Evolutionary conservation across 768 basidiomycete species (phyloP), one percentile per base, ranked within the genome.

Genomic region (Russula ochroleuca): DNA sequence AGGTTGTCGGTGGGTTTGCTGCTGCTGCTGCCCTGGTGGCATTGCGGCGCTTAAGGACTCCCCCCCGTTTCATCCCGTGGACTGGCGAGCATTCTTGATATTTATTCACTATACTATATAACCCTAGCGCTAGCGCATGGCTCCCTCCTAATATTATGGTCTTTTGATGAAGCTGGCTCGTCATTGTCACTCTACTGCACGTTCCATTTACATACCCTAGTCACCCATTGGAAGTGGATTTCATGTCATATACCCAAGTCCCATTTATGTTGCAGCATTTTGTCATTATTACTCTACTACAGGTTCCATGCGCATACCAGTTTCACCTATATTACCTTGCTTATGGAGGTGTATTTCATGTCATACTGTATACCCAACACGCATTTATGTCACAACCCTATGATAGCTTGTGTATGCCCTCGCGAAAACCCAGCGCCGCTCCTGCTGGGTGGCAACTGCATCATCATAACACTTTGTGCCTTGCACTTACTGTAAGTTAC

Each of bases 391-490:
- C 21, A 21, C 10, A 11, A 11, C 21, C 10, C 10, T 21, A 47
- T 47, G 45, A 47, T 47, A 13, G 11, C 11, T 21, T 47, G 19
- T 47, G 19, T 4, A 49, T 25, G 35, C 28, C 31, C 38, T n/a
- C 28, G 63, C 51, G 58, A 41, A 64, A 48, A 64, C 58, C 47
- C 63, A 64, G 63, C 63, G 63, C 10, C 53, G 38, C 45, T 49
- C 51, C 7, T 31, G 23, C 43, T 21, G 13, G 33, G 23, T 52
- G 50, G 33, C 17, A 31, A n/a, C 7, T n/a, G n/a, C 5, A 54
- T 49, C 33, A 47, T 25, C 13, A 10, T 13, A 61, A 9, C 43
- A 5, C 25, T 31, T n/a, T 47, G 60, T 61, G 52, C 60, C 50
- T 59, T 59, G 35, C 50, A 38, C 25, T 23, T 11, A 11, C 25